Evolutionary conservation across 768 basidiomycete genomes (phyloP), one percentile per base, ranked within the genome.

Genomic region (Tylopilus plumbeoviolaceoides): DNA sequence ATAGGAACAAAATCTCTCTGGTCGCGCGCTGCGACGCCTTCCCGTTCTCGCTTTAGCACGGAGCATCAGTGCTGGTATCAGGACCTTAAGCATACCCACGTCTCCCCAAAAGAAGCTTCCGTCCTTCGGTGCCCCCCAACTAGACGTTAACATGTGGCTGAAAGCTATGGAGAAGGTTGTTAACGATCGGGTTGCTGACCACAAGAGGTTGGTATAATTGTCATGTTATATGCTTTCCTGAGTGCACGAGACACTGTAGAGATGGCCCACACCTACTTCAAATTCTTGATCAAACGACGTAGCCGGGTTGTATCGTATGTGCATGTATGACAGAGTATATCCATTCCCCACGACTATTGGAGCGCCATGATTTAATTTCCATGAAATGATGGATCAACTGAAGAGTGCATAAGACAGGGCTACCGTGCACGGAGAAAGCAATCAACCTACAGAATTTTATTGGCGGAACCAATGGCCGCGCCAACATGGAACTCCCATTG

Each of bases 31-130:
- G 12, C 83, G 97, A 12, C 84, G 94, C 7, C 76, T 99, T n/a
- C 97, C 97, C 4, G 92, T 98, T 43, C 81, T 98, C 18, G 91
- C 95, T 2, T 83, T 97, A 43, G 91, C 95, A 5, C 78, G 82
- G 8, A 86, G 92, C 65, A 84, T 98, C 46, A 80, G 85, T 27
- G 70, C 77, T 15, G 78, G 81, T 17, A 47, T 62, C 35, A 48
- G 33, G 42, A 14, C 54, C 17, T 55, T 60, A 3, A 75, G 47
- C n/a, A 48, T 41, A 11, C 35, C 48, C 25, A 23, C 48, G 1
- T 33, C 55, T 23, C 25, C 48, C 28, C 35, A 51, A 21, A 60
- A 55, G 18, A 40, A 40, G 25, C 39, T 45, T 33, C 49, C 50
- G 14, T 30, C 49, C 21, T 53, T 54, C 11, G 46, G 55, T 5